Evolutionary conservation across 2,329 filamentous ascomycete genomes (phyloP), one percentile per base, ranked within the genome.

Genomic region (Geoglossum cookeanum): DNA sequence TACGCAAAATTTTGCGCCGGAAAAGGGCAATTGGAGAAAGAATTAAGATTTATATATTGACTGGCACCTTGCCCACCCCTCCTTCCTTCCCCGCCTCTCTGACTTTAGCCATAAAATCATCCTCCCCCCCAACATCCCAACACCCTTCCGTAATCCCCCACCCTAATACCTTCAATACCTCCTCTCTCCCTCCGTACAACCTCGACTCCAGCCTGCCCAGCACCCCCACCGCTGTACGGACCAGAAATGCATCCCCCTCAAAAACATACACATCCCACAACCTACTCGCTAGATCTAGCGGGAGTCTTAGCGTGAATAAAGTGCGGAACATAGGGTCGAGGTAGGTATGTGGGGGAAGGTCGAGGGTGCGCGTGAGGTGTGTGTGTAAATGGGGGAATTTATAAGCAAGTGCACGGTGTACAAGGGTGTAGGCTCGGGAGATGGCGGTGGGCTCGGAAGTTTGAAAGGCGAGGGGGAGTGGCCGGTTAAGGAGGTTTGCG

Each of bases 181-280:
- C 73, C 48, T 72, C 68, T 45, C 63, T 63, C 32, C 59, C 64
- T 3, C 73, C 72, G 58, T 78, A 76, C 0, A 79, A 66, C 57
- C 68, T 74, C 9, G 69, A 69, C 64, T 82, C 79, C 1, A 80
- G 62, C 5, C 67, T 66, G 0, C 69, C 67, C 22, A 92, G 68
- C 17, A 86, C 72, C 0, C 83, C 87, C 0, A 89, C 81, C 0
- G 79, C 84, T 1, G 84, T 84, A 0, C 85, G 74, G 5, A 91
- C 77, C 0, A 90, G 71, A 1, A 86, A 74, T 0, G 78, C 74
- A 61, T 94, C 87, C 30, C 86, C 85, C 65, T 94, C 87, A 61
- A 94, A 88, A 2, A 86, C 80, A 62, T 87, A 88, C 0, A 91
- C 79, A 61, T 94, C 87, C 85, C 85, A 91, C 11, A 92, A 69